Base-by-base conservation (phyloP, 2,329 filamentous ascomycete genomes). In the Ceratocystis lukuohia region DNA sequence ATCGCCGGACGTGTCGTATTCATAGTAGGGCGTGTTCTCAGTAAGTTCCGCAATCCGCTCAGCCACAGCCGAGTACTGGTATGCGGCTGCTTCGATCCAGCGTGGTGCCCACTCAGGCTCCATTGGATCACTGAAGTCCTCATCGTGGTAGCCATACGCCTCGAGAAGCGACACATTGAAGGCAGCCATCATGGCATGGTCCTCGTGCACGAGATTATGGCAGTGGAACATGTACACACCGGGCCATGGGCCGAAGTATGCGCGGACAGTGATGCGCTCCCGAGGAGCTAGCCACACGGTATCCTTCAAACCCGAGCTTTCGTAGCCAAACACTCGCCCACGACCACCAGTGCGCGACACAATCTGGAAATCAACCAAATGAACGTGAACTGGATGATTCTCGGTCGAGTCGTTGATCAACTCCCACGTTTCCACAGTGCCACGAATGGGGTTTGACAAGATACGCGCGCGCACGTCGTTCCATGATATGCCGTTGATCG, bases 361-460 rank as follows among this genome's bases (percentile, higher is more conserved):
- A 45, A 85, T 75, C 66, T 80, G 78, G 72, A 85, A 81, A 70
- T 84, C 82, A 61, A 86, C 78, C 1, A 85, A 75, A 70, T 85
- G 83, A 61, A 85, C 78, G 71, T 85, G 83, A 41, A 80, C 74
- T 0, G 81, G 82, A 69, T 84, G 82, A 1, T 78, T 77, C 72
- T 80, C 80, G 30, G 77, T 78, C 15, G 75, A 76, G 30, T 73
- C 74, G 71, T 85, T 83, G 67, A 76, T 74, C 5, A 82, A 73
- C 71, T 78, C 75, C 79, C 79, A 82, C 62, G 78, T 74, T 72
- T 82, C 77, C 5, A 78, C 75, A 3, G 76, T 76, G 59, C 80
- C 80, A 59, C 76, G 77, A 2, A 75, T 74, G 1, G 79, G 78
- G 4, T 76, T 77, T 61, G 80, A 80, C 1, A 82, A 74, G 25